phyloP scores from a whole-genome alignment of 2,329 filamentous ascomycete species.

The Clonostachys chloroleuca region DNA sequence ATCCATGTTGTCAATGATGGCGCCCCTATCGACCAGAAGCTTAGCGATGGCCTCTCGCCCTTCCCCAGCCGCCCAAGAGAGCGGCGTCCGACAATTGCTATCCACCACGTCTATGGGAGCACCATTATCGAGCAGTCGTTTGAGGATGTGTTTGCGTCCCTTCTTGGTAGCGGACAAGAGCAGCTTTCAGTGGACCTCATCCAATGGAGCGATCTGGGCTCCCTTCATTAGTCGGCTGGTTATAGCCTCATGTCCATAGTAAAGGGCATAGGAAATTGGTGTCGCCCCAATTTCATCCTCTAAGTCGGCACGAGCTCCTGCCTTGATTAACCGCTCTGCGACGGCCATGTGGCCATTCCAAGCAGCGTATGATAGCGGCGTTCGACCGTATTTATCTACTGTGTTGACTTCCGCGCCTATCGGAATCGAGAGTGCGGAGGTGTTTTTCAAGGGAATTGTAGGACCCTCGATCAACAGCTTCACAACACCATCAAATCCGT shows the following conservation, averaged over 20 bases:
- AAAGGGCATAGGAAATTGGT: conserved; percentile 1
- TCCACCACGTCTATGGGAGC: conserved; percentile 9
- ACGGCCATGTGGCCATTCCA: conserved; percentile 1
- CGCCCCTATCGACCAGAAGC: conserved; percentile 8
- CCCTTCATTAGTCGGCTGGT: conserved; percentile 1
- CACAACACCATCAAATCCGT: not conserved
- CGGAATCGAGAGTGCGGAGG: too few species aligned
- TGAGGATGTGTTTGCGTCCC: not conserved
- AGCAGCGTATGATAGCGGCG: conserved; percentile 6
- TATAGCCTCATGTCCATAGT: not conserved
- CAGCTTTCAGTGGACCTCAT: not conserved
- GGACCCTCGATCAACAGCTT: not conserved
- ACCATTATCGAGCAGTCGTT: conserved; percentile 9
- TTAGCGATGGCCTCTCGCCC: conserved; percentile 3
- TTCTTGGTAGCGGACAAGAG: not conserved
- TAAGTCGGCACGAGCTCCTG: conserved; percentile 9
- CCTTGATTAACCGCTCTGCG: conserved; percentile 4
- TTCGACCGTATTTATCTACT: conserved; percentile 7
- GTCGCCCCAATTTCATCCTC: conserved; percentile 8
- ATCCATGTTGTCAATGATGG: conserved; percentile 10
- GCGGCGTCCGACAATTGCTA: conserved; percentile 7
- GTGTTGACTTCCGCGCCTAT: conserved; percentile 7
- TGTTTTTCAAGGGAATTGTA: not conserved
- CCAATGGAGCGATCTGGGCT: not conserved
- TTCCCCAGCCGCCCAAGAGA: conserved; percentile 3